Evolutionary conservation across 2,329 filamentous ascomycete species (phyloP).

Genomic region (Ophiostoma tasmaniense): DNA sequence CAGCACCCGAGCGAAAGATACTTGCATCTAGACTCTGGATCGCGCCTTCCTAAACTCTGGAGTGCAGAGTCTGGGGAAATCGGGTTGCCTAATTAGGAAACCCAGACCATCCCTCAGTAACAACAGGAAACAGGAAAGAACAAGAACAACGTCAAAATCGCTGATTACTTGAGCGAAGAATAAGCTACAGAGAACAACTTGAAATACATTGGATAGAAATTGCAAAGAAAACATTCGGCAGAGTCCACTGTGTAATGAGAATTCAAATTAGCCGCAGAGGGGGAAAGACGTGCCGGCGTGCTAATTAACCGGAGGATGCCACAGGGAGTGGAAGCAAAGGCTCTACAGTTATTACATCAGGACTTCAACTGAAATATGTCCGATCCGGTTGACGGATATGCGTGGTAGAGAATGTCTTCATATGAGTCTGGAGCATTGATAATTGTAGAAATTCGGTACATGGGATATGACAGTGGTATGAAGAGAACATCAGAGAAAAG

Average conservation of each 20-base stretch:
- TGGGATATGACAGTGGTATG: background rate
- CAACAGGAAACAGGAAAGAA: background rate
- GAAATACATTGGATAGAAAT: background rate
- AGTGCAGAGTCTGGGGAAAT: slow-evolving; percentile 1
- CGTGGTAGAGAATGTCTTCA: background rate
- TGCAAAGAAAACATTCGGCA: background rate
- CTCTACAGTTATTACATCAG: background rate
- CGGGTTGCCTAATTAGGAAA: slow-evolving; percentile 4
- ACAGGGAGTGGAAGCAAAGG: background rate
- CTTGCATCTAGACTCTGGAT: background rate
- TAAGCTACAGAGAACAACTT: background rate
- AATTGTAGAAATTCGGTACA: background rate
- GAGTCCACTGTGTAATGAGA: background rate
- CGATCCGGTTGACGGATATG: background rate
- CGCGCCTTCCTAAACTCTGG: background rate
- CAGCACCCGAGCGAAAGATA: background rate
- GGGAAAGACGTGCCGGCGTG: background rate
- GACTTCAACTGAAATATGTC: background rate
- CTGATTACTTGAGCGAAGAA: background rate
- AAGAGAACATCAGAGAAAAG: background rate
- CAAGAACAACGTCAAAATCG: background rate
- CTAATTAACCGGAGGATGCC: slow-evolving; percentile 2
- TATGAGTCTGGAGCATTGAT: background rate
- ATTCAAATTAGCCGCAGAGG: background rate
- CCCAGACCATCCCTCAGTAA: background rate